These are phyloP conservation scores for Hermanozyma aechmeae DNA, from an alignment of 805 yeast species.

Conservation along the genomic window DNA sequence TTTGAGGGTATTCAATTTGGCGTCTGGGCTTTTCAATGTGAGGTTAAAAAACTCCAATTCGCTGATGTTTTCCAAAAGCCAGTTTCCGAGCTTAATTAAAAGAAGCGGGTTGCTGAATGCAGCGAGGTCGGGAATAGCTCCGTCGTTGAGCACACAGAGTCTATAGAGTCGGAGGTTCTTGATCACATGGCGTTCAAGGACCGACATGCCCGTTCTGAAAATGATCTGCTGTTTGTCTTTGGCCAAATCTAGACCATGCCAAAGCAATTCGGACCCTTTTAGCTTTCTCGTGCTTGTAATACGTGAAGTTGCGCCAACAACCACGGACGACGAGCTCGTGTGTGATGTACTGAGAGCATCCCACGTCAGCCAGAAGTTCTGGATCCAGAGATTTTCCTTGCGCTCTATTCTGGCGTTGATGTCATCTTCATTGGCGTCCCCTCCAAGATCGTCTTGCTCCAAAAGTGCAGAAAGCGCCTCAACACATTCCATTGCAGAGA, in stretches of 20 bases:
- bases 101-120: constrained; percentile 83
- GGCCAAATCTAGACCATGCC: constrained; percentile 77
- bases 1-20: constrained; percentile 29
- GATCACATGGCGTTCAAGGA: constrained; percentile 72
- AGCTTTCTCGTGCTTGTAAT: constrained; percentile 13
- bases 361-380: constrained; percentile 57
- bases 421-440: constrained; percentile 14
- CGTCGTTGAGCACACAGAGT: constrained; percentile 82
- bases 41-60: constrained; percentile 47
- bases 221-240: constrained; percentile 72
- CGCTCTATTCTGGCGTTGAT: constrained; percentile 22
- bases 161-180: constrained; percentile 75
- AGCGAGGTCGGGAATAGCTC: constrained; percentile 58
- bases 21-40: constrained; percentile 21
- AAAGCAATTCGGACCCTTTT: constrained; percentile 42
- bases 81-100: constrained; percentile 71
- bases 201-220: constrained; percentile 82
- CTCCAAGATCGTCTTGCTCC: constrained; percentile 44
- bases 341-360: constrained; percentile 36
- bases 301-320: constrained; percentile 9
- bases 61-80: constrained; percentile 86
- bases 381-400: constrained; percentile 61
- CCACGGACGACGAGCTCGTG: constrained; percentile 7
- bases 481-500: constrained; percentile 89
- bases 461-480: constrained; percentile 80